Evolutionary conservation across 2,329 filamentous ascomycete species (phyloP), one percentile per base, ranked within the genome.

Genomic region (Arthrobotrys conoides): DNA sequence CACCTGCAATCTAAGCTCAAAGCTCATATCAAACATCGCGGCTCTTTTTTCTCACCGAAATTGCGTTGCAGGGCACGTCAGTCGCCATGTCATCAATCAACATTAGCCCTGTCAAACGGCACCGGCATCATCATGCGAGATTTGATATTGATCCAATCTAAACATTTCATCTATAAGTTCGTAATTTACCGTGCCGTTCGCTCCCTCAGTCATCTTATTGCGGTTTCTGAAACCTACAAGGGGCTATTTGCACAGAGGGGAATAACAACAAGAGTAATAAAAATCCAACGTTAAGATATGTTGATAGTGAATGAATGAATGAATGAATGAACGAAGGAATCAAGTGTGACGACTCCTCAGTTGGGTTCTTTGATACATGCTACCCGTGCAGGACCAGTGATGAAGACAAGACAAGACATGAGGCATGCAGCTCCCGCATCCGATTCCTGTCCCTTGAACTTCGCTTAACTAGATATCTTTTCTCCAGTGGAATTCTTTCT

Each of bases 131-230:
- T 67, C 38, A 73, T 67, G 70, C 70, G 61, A 73, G 59, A 66
- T 61, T 66, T 66, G 68, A 70, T 61, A 59, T 61, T 49, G 38
- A 33, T 36, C 48, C 33, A 36, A 67, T 67, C 48, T 53, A 41
- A 67, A 38, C 33, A 55, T 41, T 49, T 38, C 30, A 38, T 41
- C 48, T 59, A 55, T 55, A 65, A 49, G 51, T 30, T 76, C 72
- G 72, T 76, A 76, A 76, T 76, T 76, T 76, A 66, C 72, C 72
- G 72, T 76, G 72, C 72, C 72, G 72, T 71, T 69, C 44, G 51
- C 49, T 55, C 66, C 66, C 55, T 66, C 65, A 36, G 59, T 70
- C 66, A 76, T 76, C 72, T 76, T 76, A 76, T 59, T 76, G 48
- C 36, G 57, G 65, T 57, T 66, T 66, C 72, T 76, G 72, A 76